Conservation (phyloP, 495 filamentous ascomycete genomes). For the Aspergillus diversus region DNA sequence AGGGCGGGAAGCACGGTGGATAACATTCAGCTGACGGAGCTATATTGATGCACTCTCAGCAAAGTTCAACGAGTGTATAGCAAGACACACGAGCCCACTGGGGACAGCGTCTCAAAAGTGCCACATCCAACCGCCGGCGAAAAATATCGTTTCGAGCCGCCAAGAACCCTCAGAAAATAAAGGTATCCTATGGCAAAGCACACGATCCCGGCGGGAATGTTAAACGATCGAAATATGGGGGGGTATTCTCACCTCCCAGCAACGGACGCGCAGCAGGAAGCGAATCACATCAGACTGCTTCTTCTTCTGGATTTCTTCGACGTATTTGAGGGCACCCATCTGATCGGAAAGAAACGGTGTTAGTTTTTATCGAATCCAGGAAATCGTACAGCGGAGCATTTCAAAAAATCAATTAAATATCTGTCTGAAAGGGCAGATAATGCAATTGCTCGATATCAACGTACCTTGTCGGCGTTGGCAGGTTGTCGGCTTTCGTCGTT, state of each 20-base stretch:
- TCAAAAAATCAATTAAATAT: too few species aligned
- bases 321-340: conserved; percentile 98
- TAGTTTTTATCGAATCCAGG: conserved; percentile 8
- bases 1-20: conserved; percentile 97
- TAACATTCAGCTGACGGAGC: conserved; percentile 98
- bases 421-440: not conserved
- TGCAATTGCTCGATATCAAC: conserved; percentile 18
- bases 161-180: conserved; percentile 37
- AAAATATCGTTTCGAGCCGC: conserved; percentile 41
- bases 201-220: conserved; percentile 52
- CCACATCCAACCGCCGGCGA: conserved; percentile 52
- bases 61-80: conserved; percentile 99
- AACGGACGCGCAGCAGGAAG: conserved; percentile 98
- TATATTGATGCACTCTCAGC: conserved; percentile 99
- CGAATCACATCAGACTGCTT: conserved; percentile 99
- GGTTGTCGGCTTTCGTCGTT: conserved; percentile 55
- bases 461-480: conserved; percentile 56
- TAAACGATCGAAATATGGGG: conserved; percentile 51
- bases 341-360: conserved; percentile 31
- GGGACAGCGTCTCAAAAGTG: conserved; percentile 39
- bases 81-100: conserved; percentile 59
- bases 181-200: conserved; percentile 48
- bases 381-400: too few species aligned
- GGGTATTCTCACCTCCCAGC: conserved; percentile 95
- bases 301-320: conserved; percentile 99